These are phyloP conservation scores for Cystobasidium sp. DNA, from an alignment of 1,284 basidiomycete genomes.

Conservation along the genomic window DNA sequence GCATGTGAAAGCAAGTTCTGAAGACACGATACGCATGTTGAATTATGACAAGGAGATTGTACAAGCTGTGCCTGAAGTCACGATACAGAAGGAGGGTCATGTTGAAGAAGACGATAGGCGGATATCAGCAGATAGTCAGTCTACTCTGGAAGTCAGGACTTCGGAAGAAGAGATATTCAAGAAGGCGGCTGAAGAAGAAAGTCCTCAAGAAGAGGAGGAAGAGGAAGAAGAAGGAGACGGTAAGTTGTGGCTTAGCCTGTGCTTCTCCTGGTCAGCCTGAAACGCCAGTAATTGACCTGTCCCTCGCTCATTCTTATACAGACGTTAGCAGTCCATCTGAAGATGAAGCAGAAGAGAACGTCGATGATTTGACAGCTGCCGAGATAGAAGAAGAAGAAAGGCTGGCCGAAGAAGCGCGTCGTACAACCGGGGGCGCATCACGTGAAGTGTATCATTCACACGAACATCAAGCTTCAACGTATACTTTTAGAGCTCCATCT, in stretches of 20 bases:
- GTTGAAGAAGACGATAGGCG: too few species aligned
- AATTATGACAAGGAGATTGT: too few species aligned
- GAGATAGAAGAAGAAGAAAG: conserved; percentile 41
- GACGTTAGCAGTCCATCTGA: neutral
- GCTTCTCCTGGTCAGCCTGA: too few species aligned
- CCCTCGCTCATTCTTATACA: neutral
- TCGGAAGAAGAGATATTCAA: too few species aligned
- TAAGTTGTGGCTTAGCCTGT: too few species aligned
- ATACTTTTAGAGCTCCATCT: conserved; percentile 21
- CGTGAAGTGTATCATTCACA: conserved; percentile 35
- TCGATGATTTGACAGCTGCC: conserved; percentile 23
- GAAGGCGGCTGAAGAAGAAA: too few species aligned
- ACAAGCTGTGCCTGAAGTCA: too few species aligned
- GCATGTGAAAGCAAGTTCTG: neutral
- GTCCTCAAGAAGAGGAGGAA: neutral
- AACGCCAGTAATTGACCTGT: too few species aligned
- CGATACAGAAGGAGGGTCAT: too few species aligned
- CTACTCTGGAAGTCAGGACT: too few species aligned
- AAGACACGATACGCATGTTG: neutral
- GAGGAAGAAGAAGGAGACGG: neutral
- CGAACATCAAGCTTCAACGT: conserved; percentile 25
- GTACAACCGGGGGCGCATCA: conserved; percentile 33
- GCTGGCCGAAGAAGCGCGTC: conserved; percentile 34
- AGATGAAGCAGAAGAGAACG: conserved; percentile 13
- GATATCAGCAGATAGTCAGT: too few species aligned